These are phyloP conservation scores for Garcia nutans DNA, from an alignment of 345 rosid species.

Conservation along the genomic window DNA sequence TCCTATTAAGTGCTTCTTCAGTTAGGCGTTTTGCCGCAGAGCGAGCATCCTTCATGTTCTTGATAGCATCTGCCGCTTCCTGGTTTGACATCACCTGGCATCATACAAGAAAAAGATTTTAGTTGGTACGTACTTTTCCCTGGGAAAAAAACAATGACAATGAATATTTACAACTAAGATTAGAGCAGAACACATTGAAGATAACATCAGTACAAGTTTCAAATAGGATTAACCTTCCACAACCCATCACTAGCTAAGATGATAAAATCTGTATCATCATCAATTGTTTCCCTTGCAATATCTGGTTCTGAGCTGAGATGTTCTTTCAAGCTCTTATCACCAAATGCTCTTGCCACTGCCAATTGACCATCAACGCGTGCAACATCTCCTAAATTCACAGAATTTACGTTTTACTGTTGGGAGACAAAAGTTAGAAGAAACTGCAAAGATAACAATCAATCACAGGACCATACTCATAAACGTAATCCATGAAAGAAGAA, in stretches of 20 bases:
- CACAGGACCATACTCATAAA: neutral
- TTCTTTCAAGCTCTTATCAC: conserved; percentile 79
- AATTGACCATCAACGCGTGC: conserved; percentile 89
- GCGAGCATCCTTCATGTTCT: conserved; percentile 66
- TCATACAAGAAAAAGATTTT: neutral
- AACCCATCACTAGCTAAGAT: conserved; percentile 91
- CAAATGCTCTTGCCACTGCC: conserved; percentile 96
- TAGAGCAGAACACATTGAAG: neutral
- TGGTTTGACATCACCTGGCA: conserved; percentile 83
- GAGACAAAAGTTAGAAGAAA: neutral
- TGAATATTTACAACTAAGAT: neutral
- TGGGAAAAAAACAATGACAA: neutral
- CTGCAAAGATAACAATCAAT: neutral
- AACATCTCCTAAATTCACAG: conserved; percentile 67
- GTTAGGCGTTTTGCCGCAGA: conserved; percentile 82
- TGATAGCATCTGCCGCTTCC: conserved; percentile 70
- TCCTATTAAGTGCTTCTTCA: conserved; percentile 74
- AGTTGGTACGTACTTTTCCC: neutral
- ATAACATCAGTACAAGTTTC: conserved; percentile 18
- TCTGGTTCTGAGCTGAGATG: conserved; percentile 94
- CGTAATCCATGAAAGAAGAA: neutral
- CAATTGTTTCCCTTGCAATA: conserved; percentile 50
- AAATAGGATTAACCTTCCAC: conserved; percentile 64
- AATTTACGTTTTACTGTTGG: neutral
- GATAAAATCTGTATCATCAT: conserved; percentile 59